phyloP scores from a whole-genome alignment of 1,284 basidiomycete genomes.

The Ganoderma lingzhi region DNA sequence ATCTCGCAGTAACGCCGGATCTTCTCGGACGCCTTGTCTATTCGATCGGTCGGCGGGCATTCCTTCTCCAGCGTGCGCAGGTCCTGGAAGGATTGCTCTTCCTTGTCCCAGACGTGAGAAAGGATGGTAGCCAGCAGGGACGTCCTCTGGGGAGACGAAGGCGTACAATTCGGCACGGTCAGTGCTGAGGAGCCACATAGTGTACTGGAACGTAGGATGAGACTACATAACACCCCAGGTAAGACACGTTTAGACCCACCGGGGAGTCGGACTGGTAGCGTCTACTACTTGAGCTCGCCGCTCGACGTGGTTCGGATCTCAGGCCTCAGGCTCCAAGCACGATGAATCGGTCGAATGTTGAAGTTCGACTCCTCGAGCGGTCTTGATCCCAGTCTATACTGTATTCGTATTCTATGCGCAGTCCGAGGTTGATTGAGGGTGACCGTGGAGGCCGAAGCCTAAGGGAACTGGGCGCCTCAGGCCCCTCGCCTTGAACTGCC shows the following conservation, averaged over 20 bases:
- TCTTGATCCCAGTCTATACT: not conserved
- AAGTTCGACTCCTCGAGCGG: not conserved
- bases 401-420: not conserved
- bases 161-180: not conserved
- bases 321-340: too few species aligned
- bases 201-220: not conserved
- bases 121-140: conserved; percentile 1
- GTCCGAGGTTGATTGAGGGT: too few species aligned
- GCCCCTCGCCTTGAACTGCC: too few species aligned
- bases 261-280: too few species aligned
- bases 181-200: not conserved
- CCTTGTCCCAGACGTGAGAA: conserved; percentile 5
- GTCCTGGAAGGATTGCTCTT: conserved; percentile 2
- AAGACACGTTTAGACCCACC: not conserved
- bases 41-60: not conserved
- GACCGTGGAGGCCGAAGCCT: too few species aligned
- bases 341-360: not conserved
- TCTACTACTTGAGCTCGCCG: too few species aligned
- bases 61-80: not conserved
- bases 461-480: too few species aligned
- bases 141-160: not conserved
- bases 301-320: too few species aligned
- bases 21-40: not conserved
- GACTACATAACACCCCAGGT: not conserved
- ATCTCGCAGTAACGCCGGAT: not conserved